Base-by-base conservation (phyloP, 192 early-diverging fungal genomes). In the Kappamyces sp. region DNA sequence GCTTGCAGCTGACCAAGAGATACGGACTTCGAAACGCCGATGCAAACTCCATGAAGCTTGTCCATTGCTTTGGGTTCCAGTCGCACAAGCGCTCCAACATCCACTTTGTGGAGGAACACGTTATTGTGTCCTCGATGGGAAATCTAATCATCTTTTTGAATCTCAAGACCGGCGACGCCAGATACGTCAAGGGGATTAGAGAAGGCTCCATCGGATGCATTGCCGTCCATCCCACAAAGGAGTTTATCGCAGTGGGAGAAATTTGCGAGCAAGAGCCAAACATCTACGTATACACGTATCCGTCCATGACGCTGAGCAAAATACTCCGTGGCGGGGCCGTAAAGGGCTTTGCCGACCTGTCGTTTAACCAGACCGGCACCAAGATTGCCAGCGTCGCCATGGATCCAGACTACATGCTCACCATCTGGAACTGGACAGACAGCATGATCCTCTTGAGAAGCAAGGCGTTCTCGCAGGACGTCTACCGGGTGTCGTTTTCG, bases 391-490 rank as follows among this genome's bases (percentile, higher is more conserved):
- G 74, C 48, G 73, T 84, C 15, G 82, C 75, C 4, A 39, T 58
- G 40, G 80, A 84, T 68, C 82, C 82, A 5, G 82, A 84, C 52
- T 84, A 77, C 60, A 84, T 79, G 76, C 67, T 84, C 3, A 84
- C 82, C 4, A 63, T 84, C 4, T 84, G 82, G 82, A 67, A 80
- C 51, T 84, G 82, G 82, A 67, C 70, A 40, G 43, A 64, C 12
- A 75, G 84, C 49, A 55, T 59, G 36, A 67, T 84, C 39, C 64
- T 79, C 38, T 59, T 84, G 7, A 35, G 79, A 39, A 81, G 76
- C 63, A 84, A 84, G 55, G 82, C 82, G 0, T 84, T 84, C 60
- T 80, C 78, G 42, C 82, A 83, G 75, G 82, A 84, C 67, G 77
- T 84, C 13, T 78, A 65, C 54, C 48, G 62, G 46, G 76, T 82